Conservation (phyloP, 2,329 filamentous ascomycete genomes). For the Botryotinia globosa region DNA sequence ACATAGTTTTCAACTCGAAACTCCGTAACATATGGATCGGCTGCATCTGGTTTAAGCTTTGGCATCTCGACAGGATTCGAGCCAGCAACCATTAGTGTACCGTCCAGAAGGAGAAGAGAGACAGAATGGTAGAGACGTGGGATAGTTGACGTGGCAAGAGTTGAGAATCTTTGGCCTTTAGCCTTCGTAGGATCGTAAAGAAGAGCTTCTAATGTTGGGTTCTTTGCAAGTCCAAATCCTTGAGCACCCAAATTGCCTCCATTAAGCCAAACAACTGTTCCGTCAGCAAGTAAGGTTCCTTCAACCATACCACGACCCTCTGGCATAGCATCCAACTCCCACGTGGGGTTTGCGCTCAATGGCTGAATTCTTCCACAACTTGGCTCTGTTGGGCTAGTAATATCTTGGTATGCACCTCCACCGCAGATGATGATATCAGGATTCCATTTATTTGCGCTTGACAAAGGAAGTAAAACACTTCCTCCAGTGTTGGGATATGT, state of each 20-base stretch:
- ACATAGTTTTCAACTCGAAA: slow-evolving; percentile 61
- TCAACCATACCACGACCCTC: slow-evolving; percentile 59
- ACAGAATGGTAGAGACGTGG: slow-evolving; percentile 60
- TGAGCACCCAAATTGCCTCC: slow-evolving; percentile 56
- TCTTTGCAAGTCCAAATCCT: slow-evolving; percentile 55
- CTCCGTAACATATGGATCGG: slow-evolving; percentile 54
- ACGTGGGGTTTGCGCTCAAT: slow-evolving; percentile 46
- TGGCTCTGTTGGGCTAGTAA: slow-evolving; percentile 55
- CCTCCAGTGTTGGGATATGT: slow-evolving; percentile 61
- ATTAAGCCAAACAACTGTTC: slow-evolving; percentile 58
- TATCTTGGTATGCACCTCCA: slow-evolving; percentile 58
- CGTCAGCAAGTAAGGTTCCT: slow-evolving; percentile 57
- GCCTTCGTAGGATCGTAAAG: slow-evolving; percentile 56
- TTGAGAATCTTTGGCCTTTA: slow-evolving; percentile 48
- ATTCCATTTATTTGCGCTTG: slow-evolving; percentile 50
- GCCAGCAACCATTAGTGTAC: slow-evolving; percentile 57
- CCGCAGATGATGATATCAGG: slow-evolving; percentile 57
- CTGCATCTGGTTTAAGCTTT: slow-evolving; percentile 44
- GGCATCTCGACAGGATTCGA: slow-evolving; percentile 61
- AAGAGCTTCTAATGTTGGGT: slow-evolving; percentile 54
- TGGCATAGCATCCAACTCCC: slow-evolving; percentile 59
- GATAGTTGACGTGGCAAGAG: slow-evolving; percentile 43
- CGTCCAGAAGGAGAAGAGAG: slow-evolving; percentile 56
- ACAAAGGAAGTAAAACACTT: slow-evolving; percentile 54
- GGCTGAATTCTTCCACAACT: slow-evolving; percentile 57